phyloP scores from a whole-genome alignment of 768 basidiomycete species.

The Lactarius sp. region DNA sequence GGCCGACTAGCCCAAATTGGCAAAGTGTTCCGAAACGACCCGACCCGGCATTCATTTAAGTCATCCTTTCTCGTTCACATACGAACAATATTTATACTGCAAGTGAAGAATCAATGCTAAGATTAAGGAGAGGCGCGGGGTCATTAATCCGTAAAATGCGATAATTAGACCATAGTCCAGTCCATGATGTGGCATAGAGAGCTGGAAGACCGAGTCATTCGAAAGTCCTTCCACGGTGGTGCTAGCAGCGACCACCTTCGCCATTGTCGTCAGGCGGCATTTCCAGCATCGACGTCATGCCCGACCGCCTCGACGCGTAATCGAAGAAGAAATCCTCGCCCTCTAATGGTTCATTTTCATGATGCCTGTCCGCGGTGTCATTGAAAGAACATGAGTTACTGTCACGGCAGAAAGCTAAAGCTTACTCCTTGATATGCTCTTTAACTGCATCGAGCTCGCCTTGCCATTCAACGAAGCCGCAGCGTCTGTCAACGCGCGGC shows the following conservation, averaged over 20 bases:
- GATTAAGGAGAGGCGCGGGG: not conserved
- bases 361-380: not conserved
- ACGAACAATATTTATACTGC: not conserved
- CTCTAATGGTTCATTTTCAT: not conserved
- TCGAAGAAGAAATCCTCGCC: conserved; percentile 12
- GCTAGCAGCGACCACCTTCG: not conserved
- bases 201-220: not conserved
- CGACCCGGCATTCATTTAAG: no score
- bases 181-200: not conserved
- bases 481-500: not conserved
- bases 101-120: not conserved
- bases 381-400: no score
- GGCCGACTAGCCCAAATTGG: no score
- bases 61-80: no score
- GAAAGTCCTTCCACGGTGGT: not conserved
- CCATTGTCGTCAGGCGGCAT: not conserved
- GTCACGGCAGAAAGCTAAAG: not conserved
- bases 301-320: not conserved
- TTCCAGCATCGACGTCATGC: not conserved
- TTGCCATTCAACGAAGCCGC: conserved; percentile 4
- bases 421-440: conserved; percentile 6
- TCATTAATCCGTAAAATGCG: not conserved
- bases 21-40: no score
- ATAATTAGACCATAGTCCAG: not conserved
- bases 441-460: not conserved